Conservation (phyloP, 148 eudicot species). For the Polygonum maritimum region DNA sequence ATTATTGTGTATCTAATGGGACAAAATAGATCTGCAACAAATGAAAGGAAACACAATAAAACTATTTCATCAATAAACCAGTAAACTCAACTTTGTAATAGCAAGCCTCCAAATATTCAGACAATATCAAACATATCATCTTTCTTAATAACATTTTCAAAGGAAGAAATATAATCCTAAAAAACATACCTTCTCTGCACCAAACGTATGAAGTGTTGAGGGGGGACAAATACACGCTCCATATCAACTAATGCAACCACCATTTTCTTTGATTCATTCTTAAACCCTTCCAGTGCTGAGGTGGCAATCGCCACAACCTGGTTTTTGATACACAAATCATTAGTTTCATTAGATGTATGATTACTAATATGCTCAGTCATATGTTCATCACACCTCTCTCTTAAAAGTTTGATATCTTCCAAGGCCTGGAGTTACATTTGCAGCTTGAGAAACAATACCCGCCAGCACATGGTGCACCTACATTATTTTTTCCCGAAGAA, state of each 20-base stretch:
- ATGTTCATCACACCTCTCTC: slow-evolving; percentile 58
- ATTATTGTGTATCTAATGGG: neutral
- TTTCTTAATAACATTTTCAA: neutral
- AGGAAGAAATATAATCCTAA: neutral
- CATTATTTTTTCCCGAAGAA: slow-evolving; percentile 1
- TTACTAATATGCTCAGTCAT: neutral
- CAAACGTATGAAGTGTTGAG: slow-evolving; percentile 96
- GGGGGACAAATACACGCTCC: slow-evolving; percentile 99
- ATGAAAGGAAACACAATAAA: neutral
- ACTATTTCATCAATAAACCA: neutral
- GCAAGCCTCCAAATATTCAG: neutral
- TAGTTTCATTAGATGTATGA: neutral
- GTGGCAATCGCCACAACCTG: slow-evolving; percentile 92
- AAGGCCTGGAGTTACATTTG: slow-evolving; percentile 94
- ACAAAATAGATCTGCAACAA: neutral
- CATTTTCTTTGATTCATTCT: slow-evolving; percentile 92
- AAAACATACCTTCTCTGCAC: slow-evolving; percentile 88
- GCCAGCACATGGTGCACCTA: slow-evolving; percentile 95
- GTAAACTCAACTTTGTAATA: neutral
- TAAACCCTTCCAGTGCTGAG: slow-evolving; percentile 80
- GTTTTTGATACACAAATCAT: slow-evolving; percentile 3
- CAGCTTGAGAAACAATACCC: slow-evolving; percentile 90
- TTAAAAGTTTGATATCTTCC: slow-evolving; percentile 97
- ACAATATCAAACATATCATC: neutral
- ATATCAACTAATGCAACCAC: slow-evolving; percentile 95